Percentiles rank a stretch among this genome's conserved stretches.
Evolutionary conservation across 768 basidiomycete species (phyloP).

Genomic region (Zangia roseola): DNA sequence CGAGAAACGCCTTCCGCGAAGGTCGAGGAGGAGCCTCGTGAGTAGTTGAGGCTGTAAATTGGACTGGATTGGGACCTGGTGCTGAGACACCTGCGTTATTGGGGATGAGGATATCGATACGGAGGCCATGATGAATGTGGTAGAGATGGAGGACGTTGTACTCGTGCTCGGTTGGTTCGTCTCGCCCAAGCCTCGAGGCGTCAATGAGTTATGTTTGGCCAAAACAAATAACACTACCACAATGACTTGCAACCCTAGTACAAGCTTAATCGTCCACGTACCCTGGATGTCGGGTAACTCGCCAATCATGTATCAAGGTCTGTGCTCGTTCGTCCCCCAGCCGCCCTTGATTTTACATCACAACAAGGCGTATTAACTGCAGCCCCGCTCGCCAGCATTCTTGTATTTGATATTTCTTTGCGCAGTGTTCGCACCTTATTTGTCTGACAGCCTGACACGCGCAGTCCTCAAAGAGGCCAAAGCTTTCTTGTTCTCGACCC

Average conservation of each 20-base stretch:
- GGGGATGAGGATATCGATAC: conserved; percentile 49
- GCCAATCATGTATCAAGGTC: conserved; percentile 5
- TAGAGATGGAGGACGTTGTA: conserved; percentile 10
- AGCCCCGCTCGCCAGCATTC: conserved; percentile 4
- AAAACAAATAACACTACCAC: conserved; percentile 23
- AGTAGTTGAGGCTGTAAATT: conserved; percentile 85
- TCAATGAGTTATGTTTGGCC: conserved; percentile 27
- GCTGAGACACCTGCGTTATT: conserved; percentile 56
- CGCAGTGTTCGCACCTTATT: conserved; percentile 15
- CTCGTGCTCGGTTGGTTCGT: conserved; percentile 18
- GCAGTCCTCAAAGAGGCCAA: conserved; percentile 1
- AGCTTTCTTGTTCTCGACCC: conserved; percentile 12
- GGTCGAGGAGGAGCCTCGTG: conserved; percentile 85
- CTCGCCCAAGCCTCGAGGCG: conserved; percentile 32
- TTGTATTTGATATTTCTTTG: conserved; percentile 23
- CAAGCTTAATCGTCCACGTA: neutral
- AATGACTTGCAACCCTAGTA: too few species aligned
- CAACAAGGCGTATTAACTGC: conserved; percentile 3
- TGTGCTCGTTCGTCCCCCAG: conserved; percentile 7
- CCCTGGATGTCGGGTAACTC: neutral
- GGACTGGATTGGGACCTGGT: conserved; percentile 54
- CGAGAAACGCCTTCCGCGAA: conserved; percentile 87
- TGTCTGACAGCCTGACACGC: conserved; percentile 6
- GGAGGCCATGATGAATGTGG: conserved; percentile 36
- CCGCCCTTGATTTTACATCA: conserved; percentile 12